Base-by-base conservation (phyloP, 129 eudicot genomes). In the Saposhnikovia divaricata region DNA sequence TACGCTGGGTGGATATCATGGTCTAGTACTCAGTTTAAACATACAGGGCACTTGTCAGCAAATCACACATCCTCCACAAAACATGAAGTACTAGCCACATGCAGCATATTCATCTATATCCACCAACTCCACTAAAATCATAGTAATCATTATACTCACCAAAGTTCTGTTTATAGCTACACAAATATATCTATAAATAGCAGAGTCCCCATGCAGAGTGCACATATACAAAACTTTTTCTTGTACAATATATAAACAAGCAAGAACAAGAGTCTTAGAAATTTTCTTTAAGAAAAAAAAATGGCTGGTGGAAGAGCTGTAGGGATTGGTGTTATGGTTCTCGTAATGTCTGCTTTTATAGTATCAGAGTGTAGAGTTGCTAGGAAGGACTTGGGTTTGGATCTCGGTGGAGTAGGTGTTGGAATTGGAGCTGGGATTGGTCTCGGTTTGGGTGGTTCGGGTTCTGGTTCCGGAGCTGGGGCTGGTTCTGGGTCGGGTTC, bases 361-460 rank as follows among this genome's bases (percentile, higher is more conserved):
- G 50, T 77, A 23, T 79, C 74, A 3, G 85, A 84, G 73, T 74
- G 93, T 0, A 86, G 89, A 69, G 85, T 84, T 77, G 89, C 92
- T 39, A 85, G 95, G 53, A 90, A 85, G 74, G 91, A 90, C 84
- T 61, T 85, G 76, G 94, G 91, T 77, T 34, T 89, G 5, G 88
- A 83, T 72, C 82, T 89, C 42, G 92, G 93, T 72, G 90, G 86
- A 3, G 78, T 87, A 18, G 89, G 90, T 28, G 81, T 85, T 0
- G 92, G 94, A 38, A 74, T 81, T 40, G 97, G 97, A 34, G 82
- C 84, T 11, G 92, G 92, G 50, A 79, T 83, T 37, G 94, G 93
- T 77, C 46, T 91, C 4, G 96, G 93, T 42, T 75, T 89, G 76
- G 92, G 96, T 9, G 90, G 88, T 5, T 80, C 88, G 15, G 88